phyloP scores from a whole-genome alignment of 345 rosid species.

The Rubroshorea leprosula region DNA sequence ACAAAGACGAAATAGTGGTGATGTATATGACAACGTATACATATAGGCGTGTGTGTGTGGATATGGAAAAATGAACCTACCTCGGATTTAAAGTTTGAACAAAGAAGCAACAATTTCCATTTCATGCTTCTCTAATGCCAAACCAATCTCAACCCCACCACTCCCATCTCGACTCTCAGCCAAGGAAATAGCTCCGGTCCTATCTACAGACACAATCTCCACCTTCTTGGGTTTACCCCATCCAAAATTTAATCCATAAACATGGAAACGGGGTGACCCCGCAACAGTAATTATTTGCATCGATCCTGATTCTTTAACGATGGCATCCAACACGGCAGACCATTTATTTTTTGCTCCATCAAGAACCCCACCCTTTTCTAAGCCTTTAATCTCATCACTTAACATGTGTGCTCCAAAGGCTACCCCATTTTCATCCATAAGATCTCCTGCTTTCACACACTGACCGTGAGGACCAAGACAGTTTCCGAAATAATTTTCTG shows the following conservation, averaged over 20 bases:
- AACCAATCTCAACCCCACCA: too few species aligned
- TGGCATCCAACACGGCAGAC: too few species aligned
- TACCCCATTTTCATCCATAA: background rate
- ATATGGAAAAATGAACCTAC: too few species aligned
- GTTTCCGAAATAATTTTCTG: constrained; percentile 24
- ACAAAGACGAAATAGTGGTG: too few species aligned
- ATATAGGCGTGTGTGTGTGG: too few species aligned
- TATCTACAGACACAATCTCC: constrained; percentile 21
- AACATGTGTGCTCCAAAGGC: background rate
- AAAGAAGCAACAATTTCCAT: too few species aligned
- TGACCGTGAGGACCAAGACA: too few species aligned
- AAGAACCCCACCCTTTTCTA: background rate
- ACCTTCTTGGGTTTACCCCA: constrained; percentile 29
- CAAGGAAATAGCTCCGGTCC: constrained; percentile 15
- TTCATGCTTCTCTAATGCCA: too few species aligned
- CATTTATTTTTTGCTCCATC: background rate
- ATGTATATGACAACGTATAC: too few species aligned
- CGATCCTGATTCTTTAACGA: too few species aligned
- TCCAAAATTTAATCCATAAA: constrained; percentile 23
- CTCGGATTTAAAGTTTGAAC: too few species aligned
- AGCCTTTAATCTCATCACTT: background rate
- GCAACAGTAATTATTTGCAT: background rate
- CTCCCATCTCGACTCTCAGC: constrained; percentile 19
- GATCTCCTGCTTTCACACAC: background rate
- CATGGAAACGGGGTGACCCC: constrained; percentile 14